Percentiles rank a stretch among this genome's conserved stretches.
Conservation (phyloP, 2,329 filamentous ascomycete genomes). For the Aspergillus sp. region DNA sequence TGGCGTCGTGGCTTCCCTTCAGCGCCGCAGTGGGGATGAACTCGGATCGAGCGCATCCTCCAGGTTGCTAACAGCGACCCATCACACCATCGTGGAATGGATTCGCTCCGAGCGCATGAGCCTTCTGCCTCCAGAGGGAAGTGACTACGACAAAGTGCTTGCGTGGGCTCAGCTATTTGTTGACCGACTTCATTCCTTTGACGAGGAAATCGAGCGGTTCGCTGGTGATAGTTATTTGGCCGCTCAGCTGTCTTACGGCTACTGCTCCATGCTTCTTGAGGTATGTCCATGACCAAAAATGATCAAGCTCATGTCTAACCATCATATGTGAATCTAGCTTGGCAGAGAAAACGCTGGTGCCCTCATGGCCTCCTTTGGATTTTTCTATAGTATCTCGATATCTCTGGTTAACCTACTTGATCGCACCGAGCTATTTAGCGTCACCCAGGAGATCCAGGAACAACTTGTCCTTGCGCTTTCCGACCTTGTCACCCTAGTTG, state of each 20-base stretch:
- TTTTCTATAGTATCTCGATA: conserved; percentile 52
- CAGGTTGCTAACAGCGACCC: conserved; percentile 9
- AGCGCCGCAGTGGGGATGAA: conserved; percentile 15
- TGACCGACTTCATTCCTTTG: conserved; percentile 39
- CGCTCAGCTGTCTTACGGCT: conserved; percentile 50
- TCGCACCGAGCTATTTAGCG: conserved; percentile 48
- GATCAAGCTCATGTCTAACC: too few species aligned
- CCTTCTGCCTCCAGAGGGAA: conserved; percentile 40
- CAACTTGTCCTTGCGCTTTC: conserved; percentile 43
- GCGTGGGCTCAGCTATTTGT: conserved; percentile 42
- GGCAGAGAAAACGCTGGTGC: conserved; percentile 49
- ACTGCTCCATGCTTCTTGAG: conserved; percentile 50
- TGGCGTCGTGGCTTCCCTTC: conserved; percentile 14
- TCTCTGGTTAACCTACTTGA: conserved; percentile 45
- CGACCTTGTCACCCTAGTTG: conserved; percentile 35
- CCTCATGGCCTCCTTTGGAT: conserved; percentile 52
- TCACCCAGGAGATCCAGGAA: conserved; percentile 49
- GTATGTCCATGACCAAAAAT: conserved; percentile 25
- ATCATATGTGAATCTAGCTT: conserved; percentile 32
- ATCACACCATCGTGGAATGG: conserved; percentile 31
- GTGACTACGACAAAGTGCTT: conserved; percentile 43
- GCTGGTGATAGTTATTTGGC: conserved; percentile 41
- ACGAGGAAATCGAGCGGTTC: conserved; percentile 36
- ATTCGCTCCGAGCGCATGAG: conserved; percentile 40
- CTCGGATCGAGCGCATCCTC: conserved; percentile 12